These are phyloP conservation scores for Pichia norvegensis DNA, from an alignment of 1,139 yeast genomes.

Conservation along the genomic window DNA sequence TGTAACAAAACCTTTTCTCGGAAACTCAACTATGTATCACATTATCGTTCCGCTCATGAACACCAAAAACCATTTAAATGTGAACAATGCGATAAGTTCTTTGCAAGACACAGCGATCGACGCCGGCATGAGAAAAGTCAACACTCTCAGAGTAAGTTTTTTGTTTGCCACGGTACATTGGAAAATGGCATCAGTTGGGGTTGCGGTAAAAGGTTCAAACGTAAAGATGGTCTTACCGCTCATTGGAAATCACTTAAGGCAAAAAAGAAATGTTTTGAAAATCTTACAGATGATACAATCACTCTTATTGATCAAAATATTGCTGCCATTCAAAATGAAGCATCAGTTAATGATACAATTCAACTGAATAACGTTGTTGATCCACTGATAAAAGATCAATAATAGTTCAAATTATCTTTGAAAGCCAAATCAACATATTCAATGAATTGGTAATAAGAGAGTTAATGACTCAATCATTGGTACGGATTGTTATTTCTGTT, in stretches of 20 bases:
- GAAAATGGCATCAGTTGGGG: slow-evolving; percentile 27
- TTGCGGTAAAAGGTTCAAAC: slow-evolving; percentile 27
- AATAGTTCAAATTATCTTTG: too few species aligned
- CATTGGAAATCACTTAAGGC: slow-evolving; percentile 30
- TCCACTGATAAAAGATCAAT: background rate
- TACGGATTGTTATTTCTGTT: too few species aligned
- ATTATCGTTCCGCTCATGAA: slow-evolving; percentile 27
- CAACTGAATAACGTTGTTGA: background rate
- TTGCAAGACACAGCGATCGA: slow-evolving; percentile 28
- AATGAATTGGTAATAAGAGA: too few species aligned
- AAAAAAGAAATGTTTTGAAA: slow-evolving; percentile 25
- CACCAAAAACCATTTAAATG: slow-evolving; percentile 27
- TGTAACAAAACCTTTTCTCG: slow-evolving; percentile 27
- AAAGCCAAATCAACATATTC: too few species aligned
- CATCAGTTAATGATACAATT: background rate
- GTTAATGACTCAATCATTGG: too few species aligned
- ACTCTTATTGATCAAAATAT: slow-evolving; percentile 2
- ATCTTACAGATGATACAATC: slow-evolving; percentile 5
- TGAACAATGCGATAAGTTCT: slow-evolving; percentile 22
- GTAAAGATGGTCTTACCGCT: slow-evolving; percentile 29
- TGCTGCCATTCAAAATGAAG: background rate
- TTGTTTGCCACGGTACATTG: slow-evolving; percentile 24
- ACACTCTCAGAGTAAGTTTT: slow-evolving; percentile 19
- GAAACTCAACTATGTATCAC: slow-evolving; percentile 27
- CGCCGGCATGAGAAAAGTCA: slow-evolving; percentile 28